These are phyloP conservation scores for Apiotrichum akiyoshidainum DNA, from an alignment of 1,284 basidiomycete species.

Conservation along the genomic window DNA sequence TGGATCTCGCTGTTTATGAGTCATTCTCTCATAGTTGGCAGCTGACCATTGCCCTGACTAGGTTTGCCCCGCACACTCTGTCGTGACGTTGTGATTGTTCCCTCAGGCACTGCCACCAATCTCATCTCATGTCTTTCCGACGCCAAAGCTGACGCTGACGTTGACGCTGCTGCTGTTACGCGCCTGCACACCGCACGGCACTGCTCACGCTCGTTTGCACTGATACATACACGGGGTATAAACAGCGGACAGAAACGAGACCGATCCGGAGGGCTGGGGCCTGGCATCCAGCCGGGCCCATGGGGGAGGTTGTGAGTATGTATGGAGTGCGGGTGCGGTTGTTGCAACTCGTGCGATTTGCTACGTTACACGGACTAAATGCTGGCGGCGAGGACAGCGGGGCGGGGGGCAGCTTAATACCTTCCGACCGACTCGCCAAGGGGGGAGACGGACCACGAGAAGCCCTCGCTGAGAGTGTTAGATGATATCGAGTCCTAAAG, in stretches of 20 bases:
- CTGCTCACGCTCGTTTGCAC: neutral
- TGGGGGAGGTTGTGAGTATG: neutral
- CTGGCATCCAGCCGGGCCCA: neutral
- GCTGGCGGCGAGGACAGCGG: neutral
- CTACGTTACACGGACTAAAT: neutral
- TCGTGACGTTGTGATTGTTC: too few species aligned
- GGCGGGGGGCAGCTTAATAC: slow-evolving; percentile 25
- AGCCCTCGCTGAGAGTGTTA: slow-evolving; percentile 43
- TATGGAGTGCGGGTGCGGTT: neutral
- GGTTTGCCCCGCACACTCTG: too few species aligned
- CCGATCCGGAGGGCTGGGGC: too few species aligned
- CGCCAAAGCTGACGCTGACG: too few species aligned
- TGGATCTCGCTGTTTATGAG: too few species aligned
- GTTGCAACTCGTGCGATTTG: neutral
- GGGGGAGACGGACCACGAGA: slow-evolving; percentile 51
- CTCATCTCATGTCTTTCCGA: too few species aligned
- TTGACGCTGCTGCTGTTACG: too few species aligned
- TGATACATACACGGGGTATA: slow-evolving; percentile 11
- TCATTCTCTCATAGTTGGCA: too few species aligned
- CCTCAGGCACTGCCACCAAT: too few species aligned
- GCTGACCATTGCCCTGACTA: too few species aligned
- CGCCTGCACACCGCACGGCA: too few species aligned
- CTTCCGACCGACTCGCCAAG: slow-evolving; percentile 49
- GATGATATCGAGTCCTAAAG: neutral
- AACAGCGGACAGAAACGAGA: neutral